Base-by-base conservation (phyloP, 345 rosid species). In the Zanthoxylum bungeanum region DNA sequence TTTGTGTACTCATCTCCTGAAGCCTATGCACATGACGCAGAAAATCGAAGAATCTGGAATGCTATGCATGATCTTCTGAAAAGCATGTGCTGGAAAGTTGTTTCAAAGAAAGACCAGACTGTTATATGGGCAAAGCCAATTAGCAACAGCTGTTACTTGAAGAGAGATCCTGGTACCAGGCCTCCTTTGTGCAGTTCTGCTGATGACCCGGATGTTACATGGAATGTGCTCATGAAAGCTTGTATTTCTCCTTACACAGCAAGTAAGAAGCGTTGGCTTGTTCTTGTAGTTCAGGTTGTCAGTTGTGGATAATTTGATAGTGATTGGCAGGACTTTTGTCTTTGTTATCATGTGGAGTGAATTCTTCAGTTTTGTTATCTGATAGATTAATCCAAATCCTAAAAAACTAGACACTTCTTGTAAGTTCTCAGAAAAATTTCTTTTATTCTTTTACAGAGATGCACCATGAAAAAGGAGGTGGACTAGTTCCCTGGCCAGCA, bases 1-100 rank as follows among this genome's bases (percentile, higher is more conserved):
- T 95, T 95, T 83, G 98, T 85, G 31, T 93, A 89, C 79, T 95
- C 99, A 39, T 95, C 99, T 69, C 99, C 99, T 68, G 99, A 92
- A 80, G 99, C 98, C 52, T 95, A 95, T 58, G 93, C 97, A 11
- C 89, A 88, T 56, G 99, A 95, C 78, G 77, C 87, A 9, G 97
- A 87, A 77, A 91, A 95, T 71, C 85, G 83, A 66, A 91, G 80
- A 83, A 91, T 95, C 51, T 83, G 97, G 91, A 89, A 69, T 77
- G 88, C 91, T 9, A 92, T 95, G 97, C 74, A 83, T 59, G 86
- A 86, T 85, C 92, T 95, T 67, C 76, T 95, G 34, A 86, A 57
- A 81, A 81, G 92, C 78, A 95, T 95, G 97, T 95, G 99, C 81
- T 95, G 99, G 99, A 87, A 73, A 80, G 88, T 92, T 42, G 91